Base-by-base conservation (phyloP, 805 yeast species). In the Torulaspora delbrueckii region DNA sequence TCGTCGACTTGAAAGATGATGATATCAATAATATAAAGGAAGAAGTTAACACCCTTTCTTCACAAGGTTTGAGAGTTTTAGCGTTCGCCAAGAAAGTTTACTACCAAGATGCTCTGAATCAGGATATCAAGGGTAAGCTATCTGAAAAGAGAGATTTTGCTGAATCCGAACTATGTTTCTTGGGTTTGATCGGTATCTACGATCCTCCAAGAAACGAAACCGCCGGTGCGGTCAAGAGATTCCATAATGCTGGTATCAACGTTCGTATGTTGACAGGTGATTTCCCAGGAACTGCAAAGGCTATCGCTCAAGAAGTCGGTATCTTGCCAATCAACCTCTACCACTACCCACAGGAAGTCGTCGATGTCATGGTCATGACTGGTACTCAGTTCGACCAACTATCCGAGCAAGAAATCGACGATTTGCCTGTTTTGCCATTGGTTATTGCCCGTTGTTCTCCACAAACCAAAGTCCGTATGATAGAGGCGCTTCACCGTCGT, bases 261-360 rank as follows among this genome's bases (percentile, higher is more conserved):
- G 95, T 93, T n/a, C 86, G 91, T 45, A 93, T 93, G 98, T 86
- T 93, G 54, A 93, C 99, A 7, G 96, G 96, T 57, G 97, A 90
- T 67, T 77, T 86, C 40, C 95, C 90, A 46, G 81, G 85, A 16
- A 88, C 96, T 9, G 96, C 96, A 2, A 66, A 75, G 16, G 84
- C 87, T 46, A 87, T 90, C 65, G 97, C 96, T 2, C 78, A 74
- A 51, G 90, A 87, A 65, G 86, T 91, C 50, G 98, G 98, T 16
- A 86, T 86, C 77, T 87, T 88, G 10, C 74, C 84, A 28, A 68
- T 74, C 22, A 82, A 80, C 51, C 71, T 63, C 27, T 63, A 63
- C 43, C 63, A 63, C 42, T 63, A 62, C 45, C 62, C 68, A 7
- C 54, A 63, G 43, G 68, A 63, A 31, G 66, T 63, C 14, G 62